Evolutionary conservation across 805 yeast genomes (phyloP), one percentile per base, ranked within the genome.

Genomic region (Wickerhamiella spandovensis): DNA sequence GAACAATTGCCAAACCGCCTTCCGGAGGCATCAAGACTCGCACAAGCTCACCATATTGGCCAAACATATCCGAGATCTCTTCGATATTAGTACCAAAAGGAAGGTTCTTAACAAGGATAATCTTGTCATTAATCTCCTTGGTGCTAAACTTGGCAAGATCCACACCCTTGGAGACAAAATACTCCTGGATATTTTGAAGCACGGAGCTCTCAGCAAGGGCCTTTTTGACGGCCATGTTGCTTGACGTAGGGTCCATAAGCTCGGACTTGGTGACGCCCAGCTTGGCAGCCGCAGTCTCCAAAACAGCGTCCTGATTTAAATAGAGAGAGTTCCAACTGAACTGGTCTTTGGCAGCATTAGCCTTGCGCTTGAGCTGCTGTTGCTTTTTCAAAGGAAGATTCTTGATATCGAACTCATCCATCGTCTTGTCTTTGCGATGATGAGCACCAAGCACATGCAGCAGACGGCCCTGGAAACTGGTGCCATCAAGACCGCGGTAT

Each of bases 141-240:
- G 65, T 60, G 53, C 73, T 72, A 62, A 92, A 90, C 35, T 79
- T 74, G 2, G 82, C 72, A 53, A 92, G 69, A 69, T 90, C 96
- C 43, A 92, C 85, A 35, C 95, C 95, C 62, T 82, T 82, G 22
- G 71, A 67, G 64, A 87, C 95, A 65, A 92, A 92, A 67, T 80
- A 92, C 58, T 78, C 78, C 61, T 95, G 77, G 12, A 92, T 95
- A 65, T 83, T 92, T 44, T 89, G 92, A 60, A 92, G 81, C 17
- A 89, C 95, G 61, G 88, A 92, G 2, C 97, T 94, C 69, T 92
- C 98, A 0, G 98, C 97, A 55, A 92, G 74, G 0, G 98, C 97
- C 67, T 89, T 97, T 63, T 89, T 86, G 13, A 92, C 97, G 1
- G 95, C 97, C 48, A 95, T 83, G 53, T 74, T 80, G 7, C 95